Conservation (phyloP, 768 basidiomycete genomes). For the Lenzites betulinus region DNA sequence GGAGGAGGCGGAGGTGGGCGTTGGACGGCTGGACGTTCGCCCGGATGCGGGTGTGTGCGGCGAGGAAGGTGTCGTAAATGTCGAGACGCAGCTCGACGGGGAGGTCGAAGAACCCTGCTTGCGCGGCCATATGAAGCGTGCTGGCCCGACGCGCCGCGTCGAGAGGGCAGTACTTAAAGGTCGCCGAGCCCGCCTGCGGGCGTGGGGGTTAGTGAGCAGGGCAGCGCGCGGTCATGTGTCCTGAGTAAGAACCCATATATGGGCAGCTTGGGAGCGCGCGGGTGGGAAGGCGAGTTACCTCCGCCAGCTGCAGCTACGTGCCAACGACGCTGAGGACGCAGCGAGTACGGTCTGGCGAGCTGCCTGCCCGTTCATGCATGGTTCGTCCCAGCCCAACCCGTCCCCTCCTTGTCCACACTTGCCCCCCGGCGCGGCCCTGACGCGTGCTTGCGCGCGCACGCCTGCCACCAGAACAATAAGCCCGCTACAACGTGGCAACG, state of each 20-base stretch:
- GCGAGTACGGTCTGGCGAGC: slow-evolving; percentile 15
- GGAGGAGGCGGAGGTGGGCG: slow-evolving; percentile 36
- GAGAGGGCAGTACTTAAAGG: too few species aligned
- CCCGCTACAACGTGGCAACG: slow-evolving; percentile 31
- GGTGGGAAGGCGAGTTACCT: not conserved
- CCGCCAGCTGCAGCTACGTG: not conserved
- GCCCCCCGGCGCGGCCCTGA: not conserved
- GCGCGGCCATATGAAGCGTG: too few species aligned
- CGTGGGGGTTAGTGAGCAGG: not conserved
- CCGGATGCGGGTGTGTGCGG: slow-evolving; percentile 26
- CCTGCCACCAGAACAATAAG: slow-evolving; percentile 29
- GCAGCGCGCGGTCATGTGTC: slow-evolving; percentile 17
- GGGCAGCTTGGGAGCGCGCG: slow-evolving; percentile 1
- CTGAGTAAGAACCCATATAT: slow-evolving; percentile 26
- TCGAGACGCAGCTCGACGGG: slow-evolving; percentile 39
- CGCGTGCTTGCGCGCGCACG: slow-evolving; percentile 5
- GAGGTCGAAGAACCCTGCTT: slow-evolving; percentile 27
- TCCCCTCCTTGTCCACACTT: slow-evolving; percentile 3
- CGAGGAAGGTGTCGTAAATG: slow-evolving; percentile 36
- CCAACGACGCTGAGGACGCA: not conserved
- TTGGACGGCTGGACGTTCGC: slow-evolving; percentile 37
- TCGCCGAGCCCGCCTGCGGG: not conserved
- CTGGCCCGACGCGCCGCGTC: too few species aligned
- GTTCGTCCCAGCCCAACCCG: slow-evolving; percentile 19
- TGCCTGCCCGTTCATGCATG: slow-evolving; percentile 34